Evolutionary conservation across 768 basidiomycete genomes (phyloP).

Genomic region (Podaxis sp.): DNA sequence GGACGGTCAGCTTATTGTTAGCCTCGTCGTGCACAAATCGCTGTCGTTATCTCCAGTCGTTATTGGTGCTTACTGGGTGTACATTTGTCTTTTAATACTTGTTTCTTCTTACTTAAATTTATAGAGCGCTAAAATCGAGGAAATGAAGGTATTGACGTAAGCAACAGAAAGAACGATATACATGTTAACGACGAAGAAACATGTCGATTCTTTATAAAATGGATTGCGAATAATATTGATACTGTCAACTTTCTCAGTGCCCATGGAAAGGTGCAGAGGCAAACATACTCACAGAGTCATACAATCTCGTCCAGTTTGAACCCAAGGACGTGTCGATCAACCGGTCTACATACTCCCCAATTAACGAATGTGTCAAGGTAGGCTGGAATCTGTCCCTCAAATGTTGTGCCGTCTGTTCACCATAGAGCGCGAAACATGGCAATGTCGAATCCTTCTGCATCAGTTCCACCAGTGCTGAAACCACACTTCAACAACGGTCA

Average conservation of each 20-base stretch:
- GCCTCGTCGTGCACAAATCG: background rate
- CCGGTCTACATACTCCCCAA: conserved; percentile 86
- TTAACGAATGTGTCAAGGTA: conserved; percentile 75
- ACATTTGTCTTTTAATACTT: background rate
- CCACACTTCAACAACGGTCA: background rate
- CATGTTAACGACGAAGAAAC: background rate
- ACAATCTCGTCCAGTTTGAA: conserved; percentile 91
- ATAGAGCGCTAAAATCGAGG: background rate
- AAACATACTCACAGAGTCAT: conserved; percentile 73
- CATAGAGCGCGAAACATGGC: conserved; percentile 87
- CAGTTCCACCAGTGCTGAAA: conserved; percentile 72
- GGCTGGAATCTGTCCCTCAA: conserved; percentile 94
- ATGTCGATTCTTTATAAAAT: conserved; percentile 45
- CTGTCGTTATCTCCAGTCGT: background rate
- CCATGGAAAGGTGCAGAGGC: background rate
- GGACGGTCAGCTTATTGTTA: background rate
- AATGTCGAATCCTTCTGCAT: conserved; percentile 97
- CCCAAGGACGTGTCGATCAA: conserved; percentile 88
- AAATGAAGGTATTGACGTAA: background rate
- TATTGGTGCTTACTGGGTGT: background rate
- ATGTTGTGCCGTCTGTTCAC: conserved; percentile 84
- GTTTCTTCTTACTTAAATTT: background rate
- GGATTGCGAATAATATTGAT: conserved; percentile 92
- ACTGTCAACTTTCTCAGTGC: conserved; percentile 38
- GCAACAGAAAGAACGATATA: background rate